Evolutionary conservation across 805 yeast genomes (phyloP).

Genomic region (Danielia reshetovae): DNA sequence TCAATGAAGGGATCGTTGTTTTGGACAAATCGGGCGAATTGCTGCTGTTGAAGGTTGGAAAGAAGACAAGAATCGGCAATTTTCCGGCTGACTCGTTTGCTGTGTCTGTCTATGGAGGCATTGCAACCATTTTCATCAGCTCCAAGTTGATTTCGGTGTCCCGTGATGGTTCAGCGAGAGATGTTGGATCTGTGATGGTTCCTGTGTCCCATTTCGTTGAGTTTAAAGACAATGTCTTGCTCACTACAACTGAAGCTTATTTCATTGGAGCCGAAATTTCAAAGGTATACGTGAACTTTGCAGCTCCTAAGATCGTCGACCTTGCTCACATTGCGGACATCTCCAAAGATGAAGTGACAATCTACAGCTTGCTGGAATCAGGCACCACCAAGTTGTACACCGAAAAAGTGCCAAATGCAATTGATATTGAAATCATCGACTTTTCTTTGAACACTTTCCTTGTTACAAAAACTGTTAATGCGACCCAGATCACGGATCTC

Average conservation of each 20-base stretch:
- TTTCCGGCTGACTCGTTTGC: not conserved
- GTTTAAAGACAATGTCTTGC: not conserved
- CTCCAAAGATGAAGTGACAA: not conserved
- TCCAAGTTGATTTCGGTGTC: not conserved
- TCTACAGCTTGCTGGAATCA: not conserved
- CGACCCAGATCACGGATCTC: not conserved
- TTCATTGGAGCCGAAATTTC: constrained; percentile 1
- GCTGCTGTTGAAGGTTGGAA: not conserved
- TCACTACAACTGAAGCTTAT: constrained; percentile 3
- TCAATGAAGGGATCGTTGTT: not conserved
- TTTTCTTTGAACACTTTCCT: not conserved
- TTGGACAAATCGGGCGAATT: not conserved
- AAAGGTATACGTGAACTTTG: not conserved
- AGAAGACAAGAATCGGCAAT: not conserved
- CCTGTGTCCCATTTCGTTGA: not conserved
- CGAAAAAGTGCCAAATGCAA: not conserved
- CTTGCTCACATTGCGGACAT: not conserved
- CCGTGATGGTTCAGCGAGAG: not conserved
- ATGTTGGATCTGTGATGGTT: not conserved
- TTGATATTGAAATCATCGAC: not conserved
- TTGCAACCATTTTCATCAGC: not conserved
- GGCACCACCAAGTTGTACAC: not conserved
- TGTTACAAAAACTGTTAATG: not conserved
- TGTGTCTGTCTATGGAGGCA: not conserved
- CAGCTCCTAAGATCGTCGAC: not conserved